phyloP scores from a whole-genome alignment of 2,329 filamentous ascomycete genomes.

The Xylaria sp. region DNA sequence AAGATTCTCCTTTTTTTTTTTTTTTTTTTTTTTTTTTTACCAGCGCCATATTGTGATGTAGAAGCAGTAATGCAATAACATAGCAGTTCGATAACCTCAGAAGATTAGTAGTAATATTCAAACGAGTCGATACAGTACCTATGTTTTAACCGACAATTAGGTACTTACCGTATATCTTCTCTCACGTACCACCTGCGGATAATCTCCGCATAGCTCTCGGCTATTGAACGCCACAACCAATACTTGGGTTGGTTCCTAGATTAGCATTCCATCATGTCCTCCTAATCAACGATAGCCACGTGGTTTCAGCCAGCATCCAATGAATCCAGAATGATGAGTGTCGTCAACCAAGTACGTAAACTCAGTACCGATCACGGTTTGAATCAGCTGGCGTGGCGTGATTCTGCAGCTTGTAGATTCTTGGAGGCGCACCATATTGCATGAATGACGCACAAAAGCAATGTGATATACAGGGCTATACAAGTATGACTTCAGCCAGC shows the following conservation, averaged over 20 bases:
- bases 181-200: neutral
- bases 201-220: neutral
- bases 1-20: neutral
- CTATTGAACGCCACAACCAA: slow-evolving; percentile 26
- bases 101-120: neutral
- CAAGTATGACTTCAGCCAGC: neutral
- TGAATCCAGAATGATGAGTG: neutral
- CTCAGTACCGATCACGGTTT: neutral
- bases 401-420: neutral
- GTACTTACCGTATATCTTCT: neutral
- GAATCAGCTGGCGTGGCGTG: neutral
- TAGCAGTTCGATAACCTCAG: neutral
- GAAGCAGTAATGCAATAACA: neutral
- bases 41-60: neutral
- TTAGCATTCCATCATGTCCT: neutral
- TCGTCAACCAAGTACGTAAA: neutral
- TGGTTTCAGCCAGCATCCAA: neutral
- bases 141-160: neutral
- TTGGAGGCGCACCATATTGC: neutral
- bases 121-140: neutral
- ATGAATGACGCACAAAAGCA: neutral
- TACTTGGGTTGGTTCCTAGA: neutral
- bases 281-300: neutral
- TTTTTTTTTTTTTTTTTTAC: neutral
- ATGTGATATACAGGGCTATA: neutral